These are phyloP conservation scores for Prototheca wickerhamii DNA, from an alignment of 163 green algal genomes.

Conservation along the genomic window DNA sequence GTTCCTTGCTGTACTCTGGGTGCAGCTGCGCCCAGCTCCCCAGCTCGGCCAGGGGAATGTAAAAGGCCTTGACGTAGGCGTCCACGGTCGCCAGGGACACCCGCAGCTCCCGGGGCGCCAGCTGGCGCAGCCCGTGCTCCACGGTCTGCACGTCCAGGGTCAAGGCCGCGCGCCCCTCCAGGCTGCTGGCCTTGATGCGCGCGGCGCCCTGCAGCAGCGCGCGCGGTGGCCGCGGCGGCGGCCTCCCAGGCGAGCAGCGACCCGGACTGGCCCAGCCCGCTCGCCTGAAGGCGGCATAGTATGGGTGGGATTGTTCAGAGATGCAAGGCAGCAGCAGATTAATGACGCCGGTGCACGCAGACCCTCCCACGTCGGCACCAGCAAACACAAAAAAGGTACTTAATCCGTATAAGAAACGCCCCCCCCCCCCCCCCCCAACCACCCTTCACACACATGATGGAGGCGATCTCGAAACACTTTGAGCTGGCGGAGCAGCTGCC, in stretches of 20 bases:
- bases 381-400: too few species aligned
- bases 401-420: too few species aligned
- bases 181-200: conserved; percentile 27
- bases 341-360: background rate
- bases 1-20: conserved; percentile 32
- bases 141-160: conserved; percentile 32
- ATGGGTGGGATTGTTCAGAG: background rate
- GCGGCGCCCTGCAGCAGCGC: conserved; percentile 35
- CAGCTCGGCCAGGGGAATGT: conserved; percentile 44
- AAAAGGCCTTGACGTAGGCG: conserved; percentile 52
- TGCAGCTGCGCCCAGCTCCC: conserved; percentile 35
- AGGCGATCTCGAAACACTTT: conserved; percentile 19
- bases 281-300: conserved; percentile 1
- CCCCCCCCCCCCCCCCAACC: background rate
- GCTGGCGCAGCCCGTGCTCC: conserved; percentile 8
- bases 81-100: conserved; percentile 30
- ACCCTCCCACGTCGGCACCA: too few species aligned
- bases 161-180: conserved; percentile 46
- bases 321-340: background rate
- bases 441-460: background rate
- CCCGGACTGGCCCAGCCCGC: background rate
- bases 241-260: conserved; percentile 11
- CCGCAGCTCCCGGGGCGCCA: background rate
- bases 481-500: conserved; percentile 24
- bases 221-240: conserved; percentile 8